A percentile compares a stretch with the other conserved stretches of the same genome.
Conservation (phyloP, 2,329 filamentous ascomycete species). For the Cercospora sojina region DNA sequence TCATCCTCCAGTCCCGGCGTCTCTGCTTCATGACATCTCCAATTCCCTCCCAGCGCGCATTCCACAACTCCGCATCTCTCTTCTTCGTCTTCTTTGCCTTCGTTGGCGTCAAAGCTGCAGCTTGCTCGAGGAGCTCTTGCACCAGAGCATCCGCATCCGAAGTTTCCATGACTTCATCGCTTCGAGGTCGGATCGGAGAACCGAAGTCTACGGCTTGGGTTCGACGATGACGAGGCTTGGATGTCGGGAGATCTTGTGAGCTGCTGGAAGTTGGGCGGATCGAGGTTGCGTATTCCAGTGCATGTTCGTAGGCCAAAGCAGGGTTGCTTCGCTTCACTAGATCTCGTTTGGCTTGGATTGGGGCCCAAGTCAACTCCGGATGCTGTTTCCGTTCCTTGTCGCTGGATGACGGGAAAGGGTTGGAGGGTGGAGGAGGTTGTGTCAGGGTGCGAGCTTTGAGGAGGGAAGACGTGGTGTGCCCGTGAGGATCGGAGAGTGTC, state of each 20-base stretch:
- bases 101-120: not conserved
- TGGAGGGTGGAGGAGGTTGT: not conserved
- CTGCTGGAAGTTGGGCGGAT: not conserved
- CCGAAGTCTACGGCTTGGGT: not conserved
- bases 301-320: not conserved
- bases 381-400: not conserved
- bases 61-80: not conserved
- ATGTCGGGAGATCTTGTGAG: not conserved
- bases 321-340: not conserved
- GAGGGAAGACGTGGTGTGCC: not conserved
- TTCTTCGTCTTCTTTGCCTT: not conserved
- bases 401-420: not conserved
- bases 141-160: not conserved
- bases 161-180: not conserved
- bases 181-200: not conserved
- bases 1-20: not conserved
- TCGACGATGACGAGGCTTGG: not conserved
- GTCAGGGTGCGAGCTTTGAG: not conserved
- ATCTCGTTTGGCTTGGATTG: not conserved
- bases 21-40: slow-evolving; percentile 2
- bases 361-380: not conserved
- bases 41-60: not conserved
- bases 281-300: not conserved
- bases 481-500: not conserved
- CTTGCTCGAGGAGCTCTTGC: not conserved